Percentiles rank a stretch among this genome's conserved stretches.
Evolutionary conservation across 169 alveolate species (phyloP).

Genomic region (Cryptosporidium viatorum): DNA sequence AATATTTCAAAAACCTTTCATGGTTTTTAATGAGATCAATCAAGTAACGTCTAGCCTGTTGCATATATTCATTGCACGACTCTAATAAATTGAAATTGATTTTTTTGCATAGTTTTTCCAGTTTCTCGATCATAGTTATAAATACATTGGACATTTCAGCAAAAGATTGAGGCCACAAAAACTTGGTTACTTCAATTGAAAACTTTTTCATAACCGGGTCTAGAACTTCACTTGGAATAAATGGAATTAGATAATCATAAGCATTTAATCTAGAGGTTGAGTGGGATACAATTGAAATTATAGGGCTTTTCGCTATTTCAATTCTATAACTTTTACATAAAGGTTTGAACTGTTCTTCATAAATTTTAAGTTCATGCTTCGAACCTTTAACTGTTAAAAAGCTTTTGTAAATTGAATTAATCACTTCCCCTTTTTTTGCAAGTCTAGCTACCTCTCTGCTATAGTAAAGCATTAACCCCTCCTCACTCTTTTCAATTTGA

Average conservation of each 20-base stretch:
- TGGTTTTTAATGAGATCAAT: conserved; percentile 32
- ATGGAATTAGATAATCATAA: conserved; percentile 31
- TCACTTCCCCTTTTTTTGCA: conserved; percentile 52
- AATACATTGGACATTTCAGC: conserved; percentile 53
- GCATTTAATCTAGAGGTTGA: conserved; percentile 44
- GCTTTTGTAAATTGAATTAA: conserved; percentile 47
- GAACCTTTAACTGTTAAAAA: conserved; percentile 62
- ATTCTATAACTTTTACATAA: conserved; percentile 36
- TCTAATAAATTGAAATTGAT: conserved; percentile 12
- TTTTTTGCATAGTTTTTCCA: conserved; percentile 28
- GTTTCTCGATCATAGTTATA: conserved; percentile 29
- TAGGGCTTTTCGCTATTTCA: conserved; percentile 60
- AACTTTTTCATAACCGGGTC: conserved; percentile 63
- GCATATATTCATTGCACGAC: conserved; percentile 40
- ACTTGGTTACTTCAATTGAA: conserved; percentile 34
- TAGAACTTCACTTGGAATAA: conserved; percentile 59
- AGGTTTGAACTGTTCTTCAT: conserved; percentile 70
- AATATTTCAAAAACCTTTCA: conserved; percentile 7
- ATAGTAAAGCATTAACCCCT: conserved; percentile 39
- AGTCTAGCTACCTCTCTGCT: conserved; percentile 41
- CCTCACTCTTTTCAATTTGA: conserved; percentile 36
- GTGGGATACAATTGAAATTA: conserved; percentile 57
- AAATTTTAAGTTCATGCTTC: conserved; percentile 35
- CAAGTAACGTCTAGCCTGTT: conserved; percentile 40
- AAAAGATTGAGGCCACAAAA: conserved; percentile 57